A percentile compares a stretch with the other conserved stretches of the same genome.
phyloP scores from a whole-genome alignment of 208 protist genomes.

The Wallacemonas sp. region DNA sequence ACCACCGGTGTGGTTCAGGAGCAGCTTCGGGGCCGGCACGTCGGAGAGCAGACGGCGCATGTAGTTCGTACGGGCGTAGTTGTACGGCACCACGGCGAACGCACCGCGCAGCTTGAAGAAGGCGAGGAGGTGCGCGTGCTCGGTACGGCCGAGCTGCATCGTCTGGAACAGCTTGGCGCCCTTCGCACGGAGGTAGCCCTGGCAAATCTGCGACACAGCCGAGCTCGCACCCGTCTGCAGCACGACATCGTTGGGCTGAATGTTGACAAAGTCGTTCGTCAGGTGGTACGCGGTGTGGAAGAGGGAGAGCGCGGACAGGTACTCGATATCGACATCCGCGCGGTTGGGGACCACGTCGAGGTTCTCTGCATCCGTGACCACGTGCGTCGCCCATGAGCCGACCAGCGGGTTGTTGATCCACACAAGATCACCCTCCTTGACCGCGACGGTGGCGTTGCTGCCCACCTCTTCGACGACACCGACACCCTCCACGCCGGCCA shows the following conservation, averaged over 20 bases:
- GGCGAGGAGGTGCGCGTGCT: slow-evolving; percentile 78
- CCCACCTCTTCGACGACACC: slow-evolving; percentile 96
- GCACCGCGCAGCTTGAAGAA: slow-evolving; percentile 87
- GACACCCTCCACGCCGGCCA: slow-evolving; percentile 95
- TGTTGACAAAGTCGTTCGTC: slow-evolving; percentile 93
- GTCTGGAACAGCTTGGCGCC: slow-evolving; percentile 90
- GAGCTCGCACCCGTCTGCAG: slow-evolving; percentile 88
- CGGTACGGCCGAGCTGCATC: slow-evolving; percentile 89
- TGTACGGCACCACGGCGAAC: slow-evolving; percentile 87
- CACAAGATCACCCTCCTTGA: slow-evolving; percentile 93
- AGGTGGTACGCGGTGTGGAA: slow-evolving; percentile 97
- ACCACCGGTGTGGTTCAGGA: slow-evolving; percentile 95
- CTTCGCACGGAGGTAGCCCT: slow-evolving; percentile 82
- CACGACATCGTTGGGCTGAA: slow-evolving; percentile 90
- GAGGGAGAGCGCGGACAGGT: slow-evolving; percentile 92
- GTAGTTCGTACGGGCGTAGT: slow-evolving; percentile 86
- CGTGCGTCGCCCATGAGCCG: slow-evolving; percentile 91
- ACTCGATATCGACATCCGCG: slow-evolving; percentile 92
- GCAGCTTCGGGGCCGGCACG: slow-evolving; percentile 92
- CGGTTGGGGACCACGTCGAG: slow-evolving; percentile 89
- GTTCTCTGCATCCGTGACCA: slow-evolving; percentile 85
- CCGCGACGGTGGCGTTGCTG: slow-evolving; percentile 41
- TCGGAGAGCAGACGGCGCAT: slow-evolving; percentile 92
- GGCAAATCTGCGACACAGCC: slow-evolving; percentile 86
- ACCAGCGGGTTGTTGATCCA: slow-evolving; percentile 90